Conservation (phyloP, 2,329 filamentous ascomycete genomes). For the Coniochaeta hoffmannii region DNA sequence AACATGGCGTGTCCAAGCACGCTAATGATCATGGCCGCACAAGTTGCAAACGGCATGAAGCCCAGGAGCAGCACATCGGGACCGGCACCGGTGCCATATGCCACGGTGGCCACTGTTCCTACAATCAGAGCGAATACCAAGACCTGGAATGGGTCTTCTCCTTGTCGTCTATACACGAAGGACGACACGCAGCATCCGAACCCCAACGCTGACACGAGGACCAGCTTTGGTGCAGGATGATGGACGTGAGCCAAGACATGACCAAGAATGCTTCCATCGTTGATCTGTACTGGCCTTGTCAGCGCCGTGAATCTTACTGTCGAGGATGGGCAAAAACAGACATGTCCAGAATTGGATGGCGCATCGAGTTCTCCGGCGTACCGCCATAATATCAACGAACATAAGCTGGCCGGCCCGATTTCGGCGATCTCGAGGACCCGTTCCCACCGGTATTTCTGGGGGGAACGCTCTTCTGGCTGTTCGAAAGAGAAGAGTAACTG, state of each 20-base stretch:
- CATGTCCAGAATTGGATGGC: not conserved
- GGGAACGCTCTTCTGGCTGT: not conserved
- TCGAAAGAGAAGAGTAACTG: not conserved
- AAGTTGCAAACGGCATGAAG: constrained; percentile 26
- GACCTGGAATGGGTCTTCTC: constrained; percentile 21
- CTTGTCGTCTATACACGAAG: constrained; percentile 24
- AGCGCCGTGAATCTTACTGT: not conserved
- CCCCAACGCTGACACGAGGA: constrained; percentile 24
- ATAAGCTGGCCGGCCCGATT: not conserved
- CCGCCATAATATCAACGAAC: not conserved
- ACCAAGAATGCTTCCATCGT: not conserved
- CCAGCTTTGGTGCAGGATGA: constrained; percentile 22
- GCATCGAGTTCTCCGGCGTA: not conserved
- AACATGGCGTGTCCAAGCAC: constrained; percentile 16
- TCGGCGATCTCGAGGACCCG: not conserved
- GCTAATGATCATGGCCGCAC: constrained; percentile 25
- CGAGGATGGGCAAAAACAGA: not conserved
- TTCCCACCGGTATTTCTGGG: not conserved
- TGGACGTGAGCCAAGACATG: constrained; percentile 10
- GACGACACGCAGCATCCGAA: constrained; percentile 28
- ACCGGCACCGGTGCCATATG: constrained; percentile 16
- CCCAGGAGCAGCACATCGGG: constrained; percentile 24
- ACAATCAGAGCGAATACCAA: constrained; percentile 21
- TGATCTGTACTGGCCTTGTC: constrained; percentile 1
- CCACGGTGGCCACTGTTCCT: constrained; percentile 14